A percentile compares a stretch with the other conserved stretches of the same genome.
These are phyloP conservation scores for Exutisphaerella laricina DNA, from an alignment of 2,329 filamentous ascomycete genomes.

Conservation along the genomic window DNA sequence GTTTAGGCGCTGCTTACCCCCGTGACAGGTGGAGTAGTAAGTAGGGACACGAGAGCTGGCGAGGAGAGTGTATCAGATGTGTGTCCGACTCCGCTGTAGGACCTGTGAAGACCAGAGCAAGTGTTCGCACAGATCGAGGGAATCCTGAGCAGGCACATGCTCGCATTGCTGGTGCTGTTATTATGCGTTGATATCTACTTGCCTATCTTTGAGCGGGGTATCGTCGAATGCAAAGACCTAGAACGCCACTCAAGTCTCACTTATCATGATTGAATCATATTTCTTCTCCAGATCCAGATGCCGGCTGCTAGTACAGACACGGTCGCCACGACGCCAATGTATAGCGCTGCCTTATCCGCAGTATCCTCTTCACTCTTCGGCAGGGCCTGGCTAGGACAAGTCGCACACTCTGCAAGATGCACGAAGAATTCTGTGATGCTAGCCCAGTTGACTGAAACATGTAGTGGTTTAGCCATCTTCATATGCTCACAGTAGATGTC, in stretches of 20 bases:
- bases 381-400: slow-evolving; percentile 80
- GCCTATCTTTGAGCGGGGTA: slow-evolving; percentile 1
- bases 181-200: no score
- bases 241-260: background rate
- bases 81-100: slow-evolving; percentile 1
- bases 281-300: slow-evolving; percentile 55
- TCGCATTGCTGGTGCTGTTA: no score
- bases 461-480: slow-evolving; percentile 85
- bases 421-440: slow-evolving; percentile 94
- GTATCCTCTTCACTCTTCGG: slow-evolving; percentile 82
- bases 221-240: background rate
- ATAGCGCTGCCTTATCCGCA: slow-evolving; percentile 76
- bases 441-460: slow-evolving; percentile 91
- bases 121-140: no score
- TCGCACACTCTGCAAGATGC: slow-evolving; percentile 81
- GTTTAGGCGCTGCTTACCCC: no score
- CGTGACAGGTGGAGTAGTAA: no score
- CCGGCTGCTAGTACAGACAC: slow-evolving; percentile 55
- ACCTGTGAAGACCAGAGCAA: slow-evolving; percentile 1
- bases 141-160: no score
- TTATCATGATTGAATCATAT: no score
- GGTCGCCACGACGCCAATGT: slow-evolving; percentile 73
- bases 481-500: slow-evolving; percentile 82
- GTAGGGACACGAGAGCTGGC: background rate
- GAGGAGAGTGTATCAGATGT: no score